These are phyloP conservation scores for Mucor racemosus DNA, from an alignment of 371 early-diverging fungal genomes.

Conservation along the genomic window DNA sequence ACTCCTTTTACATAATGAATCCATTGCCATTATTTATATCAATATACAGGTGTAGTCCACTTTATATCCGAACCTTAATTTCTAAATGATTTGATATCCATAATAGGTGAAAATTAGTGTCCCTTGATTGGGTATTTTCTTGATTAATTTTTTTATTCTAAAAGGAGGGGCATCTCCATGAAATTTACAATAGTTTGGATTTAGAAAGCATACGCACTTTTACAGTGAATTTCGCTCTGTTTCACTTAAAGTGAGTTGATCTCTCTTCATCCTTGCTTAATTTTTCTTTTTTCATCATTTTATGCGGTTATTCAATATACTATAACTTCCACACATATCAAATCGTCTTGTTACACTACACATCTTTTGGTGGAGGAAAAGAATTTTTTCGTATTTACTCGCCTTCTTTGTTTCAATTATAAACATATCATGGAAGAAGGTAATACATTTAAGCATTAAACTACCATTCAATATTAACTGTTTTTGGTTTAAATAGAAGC, in stretches of 20 bases:
- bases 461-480: not conserved
- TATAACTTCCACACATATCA: not conserved
- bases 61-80: conserved; percentile 3
- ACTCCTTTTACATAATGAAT: not conserved
- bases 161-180: conserved; percentile 8
- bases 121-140: conserved; percentile 22
- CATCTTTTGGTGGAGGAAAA: not conserved
- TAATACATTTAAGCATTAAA: not conserved
- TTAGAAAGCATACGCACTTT: not conserved
- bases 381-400: conserved; percentile 1
- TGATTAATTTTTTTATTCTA: not conserved
- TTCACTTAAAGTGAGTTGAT: not conserved
- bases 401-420: not conserved
- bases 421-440: conserved; percentile 17
- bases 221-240: too few species aligned
- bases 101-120: conserved; percentile 6
- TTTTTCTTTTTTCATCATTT: not conserved
- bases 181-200: conserved; percentile 4
- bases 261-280: not conserved
- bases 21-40: not conserved
- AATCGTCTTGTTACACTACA: not conserved
- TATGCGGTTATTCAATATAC: not conserved
- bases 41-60: not conserved
- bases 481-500: conserved; percentile 14
- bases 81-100: conserved; percentile 9